Conservation (phyloP, 1,139 yeast genomes). For the Yamadazyma dushanensis region DNA sequence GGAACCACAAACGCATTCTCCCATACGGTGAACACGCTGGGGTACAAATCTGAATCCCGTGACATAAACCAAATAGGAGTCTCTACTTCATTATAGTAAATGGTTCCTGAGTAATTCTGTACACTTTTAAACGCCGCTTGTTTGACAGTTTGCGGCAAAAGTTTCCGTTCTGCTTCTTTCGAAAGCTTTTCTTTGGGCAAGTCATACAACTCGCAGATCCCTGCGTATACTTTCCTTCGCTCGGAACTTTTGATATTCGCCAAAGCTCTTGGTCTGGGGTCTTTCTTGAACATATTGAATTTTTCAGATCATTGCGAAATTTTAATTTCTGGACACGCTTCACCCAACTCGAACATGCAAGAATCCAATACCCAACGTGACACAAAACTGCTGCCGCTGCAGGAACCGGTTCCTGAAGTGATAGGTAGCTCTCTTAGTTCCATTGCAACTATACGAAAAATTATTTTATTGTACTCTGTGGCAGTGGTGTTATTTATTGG, state of each 20-base stretch:
- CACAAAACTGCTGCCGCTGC: not conserved
- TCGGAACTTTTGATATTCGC: slow-evolving; percentile 84
- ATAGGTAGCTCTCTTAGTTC: slow-evolving; percentile 5
- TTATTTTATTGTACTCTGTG: slow-evolving; percentile 15
- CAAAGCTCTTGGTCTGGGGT: slow-evolving; percentile 66
- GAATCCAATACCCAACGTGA: not conserved
- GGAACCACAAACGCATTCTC: slow-evolving; percentile 66
- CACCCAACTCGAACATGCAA: too few relatives aligned
- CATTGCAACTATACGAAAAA: slow-evolving; percentile 9
- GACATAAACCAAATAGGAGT: slow-evolving; percentile 73
- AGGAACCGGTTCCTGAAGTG: not conserved
- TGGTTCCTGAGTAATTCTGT: slow-evolving; percentile 56
- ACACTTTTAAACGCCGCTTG: slow-evolving; percentile 64
- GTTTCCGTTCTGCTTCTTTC: slow-evolving; percentile 43
- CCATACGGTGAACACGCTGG: slow-evolving; percentile 78
- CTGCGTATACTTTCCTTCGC: slow-evolving; percentile 57
- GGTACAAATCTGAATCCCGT: slow-evolving; percentile 57
- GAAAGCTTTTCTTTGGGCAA: slow-evolving; percentile 46
- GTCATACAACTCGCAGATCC: slow-evolving; percentile 46
- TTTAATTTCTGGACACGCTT: not conserved
- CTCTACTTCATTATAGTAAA: slow-evolving; percentile 64
- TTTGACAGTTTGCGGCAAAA: slow-evolving; percentile 64
- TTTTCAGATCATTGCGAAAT: not conserved
- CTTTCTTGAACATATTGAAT: slow-evolving; percentile 62
- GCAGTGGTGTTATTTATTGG: slow-evolving; percentile 52